Conservation (phyloP, 2,329 filamentous ascomycete species). For the Cercospora nicotianae region DNA sequence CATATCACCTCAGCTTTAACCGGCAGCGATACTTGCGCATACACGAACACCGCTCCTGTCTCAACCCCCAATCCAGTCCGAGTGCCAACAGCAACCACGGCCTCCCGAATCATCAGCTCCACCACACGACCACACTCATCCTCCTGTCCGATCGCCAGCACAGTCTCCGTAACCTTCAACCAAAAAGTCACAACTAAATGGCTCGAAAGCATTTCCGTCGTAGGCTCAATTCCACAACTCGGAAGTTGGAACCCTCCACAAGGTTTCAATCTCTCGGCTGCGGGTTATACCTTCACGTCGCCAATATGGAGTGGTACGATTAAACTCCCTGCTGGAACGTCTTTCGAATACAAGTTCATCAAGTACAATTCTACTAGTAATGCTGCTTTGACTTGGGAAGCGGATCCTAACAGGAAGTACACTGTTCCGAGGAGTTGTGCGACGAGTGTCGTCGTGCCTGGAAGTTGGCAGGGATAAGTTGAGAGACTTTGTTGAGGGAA, state of each 20-base stretch:
- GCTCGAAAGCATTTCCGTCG: constrained; percentile 66
- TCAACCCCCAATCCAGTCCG: background rate
- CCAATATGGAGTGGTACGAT: constrained; percentile 63
- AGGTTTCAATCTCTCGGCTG: constrained; percentile 59
- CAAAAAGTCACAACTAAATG: constrained; percentile 57
- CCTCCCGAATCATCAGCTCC: background rate
- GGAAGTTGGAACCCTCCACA: constrained; percentile 59
- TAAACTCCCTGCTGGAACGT: constrained; percentile 55
- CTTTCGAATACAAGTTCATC: constrained; percentile 62
- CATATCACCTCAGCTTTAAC: constrained; percentile 41
- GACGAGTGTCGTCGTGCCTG: constrained; percentile 38
- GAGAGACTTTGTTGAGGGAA: background rate
- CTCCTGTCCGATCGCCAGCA: constrained; percentile 30
- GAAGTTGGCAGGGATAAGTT: constrained; percentile 38
- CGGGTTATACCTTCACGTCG: constrained; percentile 58
- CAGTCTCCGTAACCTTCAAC: constrained; percentile 63
- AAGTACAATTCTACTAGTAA: constrained; percentile 56
- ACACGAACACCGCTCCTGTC: constrained; percentile 9
- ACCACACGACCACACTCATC: constrained; percentile 7
- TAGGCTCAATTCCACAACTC: constrained; percentile 59
- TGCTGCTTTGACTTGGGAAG: constrained; percentile 61
- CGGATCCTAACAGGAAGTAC: constrained; percentile 52
- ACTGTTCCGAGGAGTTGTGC: constrained; percentile 44
- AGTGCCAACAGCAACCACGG: background rate
- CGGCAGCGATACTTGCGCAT: constrained; percentile 41